These are phyloP conservation scores for Thalassiosira mediterranea DNA, from an alignment of 352 stramenopile species.

Conservation along the genomic window DNA sequence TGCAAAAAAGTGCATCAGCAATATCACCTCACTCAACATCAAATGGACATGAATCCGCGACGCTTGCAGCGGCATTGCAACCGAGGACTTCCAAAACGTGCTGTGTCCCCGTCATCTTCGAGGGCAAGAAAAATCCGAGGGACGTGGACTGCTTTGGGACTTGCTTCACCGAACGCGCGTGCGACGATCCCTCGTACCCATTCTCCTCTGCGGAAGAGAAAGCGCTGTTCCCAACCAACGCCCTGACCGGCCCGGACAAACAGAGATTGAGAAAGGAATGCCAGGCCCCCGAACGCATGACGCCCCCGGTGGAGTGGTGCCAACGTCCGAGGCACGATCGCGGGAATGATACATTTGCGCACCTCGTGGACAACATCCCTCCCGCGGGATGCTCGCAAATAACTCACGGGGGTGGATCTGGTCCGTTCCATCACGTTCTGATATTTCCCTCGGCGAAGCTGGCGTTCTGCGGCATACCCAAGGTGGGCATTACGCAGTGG, in stretches of 20 bases:
- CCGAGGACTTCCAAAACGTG: conserved; percentile 2
- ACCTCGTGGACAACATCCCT: conserved; percentile 2
- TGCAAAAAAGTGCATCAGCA: too few species aligned
- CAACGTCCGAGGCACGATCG: conserved; percentile 15
- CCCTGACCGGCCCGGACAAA: background rate
- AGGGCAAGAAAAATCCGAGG: conserved; percentile 3
- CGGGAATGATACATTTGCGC: background rate
- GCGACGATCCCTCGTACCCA: conserved; percentile 37
- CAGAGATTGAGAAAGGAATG: background rate
- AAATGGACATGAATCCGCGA: background rate
- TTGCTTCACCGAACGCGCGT: conserved; percentile 31
- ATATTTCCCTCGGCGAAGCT: conserved; percentile 59
- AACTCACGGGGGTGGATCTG: conserved; percentile 20
- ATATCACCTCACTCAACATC: too few species aligned
- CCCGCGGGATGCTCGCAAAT: conserved; percentile 26
- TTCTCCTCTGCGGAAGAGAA: conserved; percentile 22
- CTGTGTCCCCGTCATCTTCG: conserved; percentile 8
- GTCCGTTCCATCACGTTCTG: conserved; percentile 48
- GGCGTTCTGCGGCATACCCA: conserved; percentile 67
- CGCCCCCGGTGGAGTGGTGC: conserved; percentile 41
- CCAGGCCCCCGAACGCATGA: background rate
- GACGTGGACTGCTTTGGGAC: conserved; percentile 22
- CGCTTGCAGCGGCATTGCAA: background rate
- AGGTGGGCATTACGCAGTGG: conserved; percentile 63
- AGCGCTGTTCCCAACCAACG: conserved; percentile 11